Conservation (phyloP, 345 rosid species). For the Firmiana major region DNA sequence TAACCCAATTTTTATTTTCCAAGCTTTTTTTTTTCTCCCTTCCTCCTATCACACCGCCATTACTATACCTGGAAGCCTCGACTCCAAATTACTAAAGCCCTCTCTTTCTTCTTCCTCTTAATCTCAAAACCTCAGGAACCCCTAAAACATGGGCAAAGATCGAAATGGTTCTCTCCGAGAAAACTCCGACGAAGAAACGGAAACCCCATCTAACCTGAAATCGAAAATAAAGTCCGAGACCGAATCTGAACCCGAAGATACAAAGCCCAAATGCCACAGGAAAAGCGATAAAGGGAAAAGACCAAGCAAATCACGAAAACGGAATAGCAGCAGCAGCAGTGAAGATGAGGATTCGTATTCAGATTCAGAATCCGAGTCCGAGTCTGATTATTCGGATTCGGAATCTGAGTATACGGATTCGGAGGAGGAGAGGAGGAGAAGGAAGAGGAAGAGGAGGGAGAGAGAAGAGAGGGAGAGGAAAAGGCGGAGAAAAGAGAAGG, state of each 20-base stretch:
- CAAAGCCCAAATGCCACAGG: background rate
- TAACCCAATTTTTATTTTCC: background rate
- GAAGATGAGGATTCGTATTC: slow-evolving; percentile 9
- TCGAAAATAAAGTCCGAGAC: background rate
- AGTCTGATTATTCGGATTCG: background rate
- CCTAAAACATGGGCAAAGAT: slow-evolving; percentile 9
- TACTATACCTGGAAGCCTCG: no score
- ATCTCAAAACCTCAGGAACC: background rate
- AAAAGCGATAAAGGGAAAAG: slow-evolving; percentile 14
- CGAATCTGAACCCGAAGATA: background rate
- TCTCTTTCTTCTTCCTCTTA: background rate
- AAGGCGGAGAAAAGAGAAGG: slow-evolving; percentile 19
- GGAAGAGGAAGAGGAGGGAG: slow-evolving; percentile 16
- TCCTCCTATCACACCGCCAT: no score
- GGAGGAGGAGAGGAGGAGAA: slow-evolving; percentile 17
- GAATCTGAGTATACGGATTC: background rate
- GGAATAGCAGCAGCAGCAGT: background rate
- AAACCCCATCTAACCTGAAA: background rate
- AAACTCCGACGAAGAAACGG: slow-evolving; percentile 5
- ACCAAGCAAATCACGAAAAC: slow-evolving; percentile 8
- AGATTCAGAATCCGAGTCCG: slow-evolving; percentile 9
- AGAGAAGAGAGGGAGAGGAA: slow-evolving; percentile 7
- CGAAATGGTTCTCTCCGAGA: slow-evolving; percentile 1
- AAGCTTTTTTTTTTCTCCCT: no score
- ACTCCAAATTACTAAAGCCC: background rate